Evolutionary conservation across 257 asterid genomes (phyloP), one percentile per base, ranked within the genome.

Genomic region (Buddleja alternifolia): DNA sequence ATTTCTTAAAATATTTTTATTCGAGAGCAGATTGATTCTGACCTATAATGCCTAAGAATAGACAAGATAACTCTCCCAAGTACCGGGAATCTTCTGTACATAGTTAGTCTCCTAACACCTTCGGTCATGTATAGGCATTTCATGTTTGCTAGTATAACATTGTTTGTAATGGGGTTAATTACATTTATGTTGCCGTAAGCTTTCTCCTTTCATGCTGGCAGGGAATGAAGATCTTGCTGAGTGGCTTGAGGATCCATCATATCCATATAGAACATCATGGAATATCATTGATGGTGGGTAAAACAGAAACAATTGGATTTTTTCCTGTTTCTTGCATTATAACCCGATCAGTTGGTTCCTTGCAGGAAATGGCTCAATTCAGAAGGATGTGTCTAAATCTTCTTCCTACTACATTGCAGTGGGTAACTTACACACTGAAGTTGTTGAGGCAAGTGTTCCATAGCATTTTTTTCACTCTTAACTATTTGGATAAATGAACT

Each of bases 201-300:
- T 48, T 55, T 63, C 73, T 67, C 50, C 34, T 54, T 56, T 59
- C 77, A 78, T 71, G 74, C 80, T 73, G 71, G 60, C 85, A 92
- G 97, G 97, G 63, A 70, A 54, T 14, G 74, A 75, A 66, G 93
- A 81, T 65, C 84, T 88, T 46, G 66, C 72, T 52, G 76, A 75
- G 76, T 92, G 98, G 97, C 89, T 90, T 60, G 85, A 79, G 82
- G 86, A 92, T 59, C 98, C 95, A 57, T 83, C 84, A 41, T 64
- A 74, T 75, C 88, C 95, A 56, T 67, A 77, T 72, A 34, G 83
- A 51, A 70, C 85, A 63, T 84, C 82, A 60, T 90, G 95, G 98
- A 78, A 81, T 69, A 54, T 76, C 64, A 83, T 92, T 73, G 73
- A 75, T 59, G 98, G 97, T 88, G 78, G 91, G 79, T 73, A 54